phyloP scores from a whole-genome alignment of 2,329 filamentous ascomycete genomes.

The Emmonsiellopsis sp. region DNA sequence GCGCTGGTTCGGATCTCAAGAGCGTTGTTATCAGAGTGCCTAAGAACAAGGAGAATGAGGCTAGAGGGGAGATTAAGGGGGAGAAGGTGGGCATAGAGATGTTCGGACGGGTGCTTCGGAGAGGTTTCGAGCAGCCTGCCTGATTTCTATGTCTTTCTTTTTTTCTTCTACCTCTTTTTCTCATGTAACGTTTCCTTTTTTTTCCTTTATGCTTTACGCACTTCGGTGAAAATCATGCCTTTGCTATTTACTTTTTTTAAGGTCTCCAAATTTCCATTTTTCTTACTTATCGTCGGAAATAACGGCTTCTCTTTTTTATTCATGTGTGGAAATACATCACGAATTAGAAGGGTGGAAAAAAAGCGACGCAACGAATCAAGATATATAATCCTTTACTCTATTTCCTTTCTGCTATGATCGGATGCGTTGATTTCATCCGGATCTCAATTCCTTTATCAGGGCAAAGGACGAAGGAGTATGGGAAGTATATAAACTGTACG shows the following conservation, averaged over 20 bases:
- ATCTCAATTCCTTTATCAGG: too few species aligned
- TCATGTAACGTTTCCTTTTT: conserved; percentile 1
- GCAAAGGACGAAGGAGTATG: too few species aligned
- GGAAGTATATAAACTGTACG: too few species aligned
- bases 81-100: conserved; percentile 66
- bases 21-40: conserved; percentile 61
- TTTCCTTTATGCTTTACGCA: not conserved
- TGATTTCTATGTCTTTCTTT: conserved; percentile 26
- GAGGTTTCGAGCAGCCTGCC: conserved; percentile 76
- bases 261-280: not conserved
- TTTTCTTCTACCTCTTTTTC: conserved; percentile 7
- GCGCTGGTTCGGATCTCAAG: conserved; percentile 21
- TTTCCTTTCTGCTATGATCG: too few species aligned
- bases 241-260: not conserved
- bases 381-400: too few species aligned
- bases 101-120: conserved; percentile 59
- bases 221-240: conserved; percentile 4
- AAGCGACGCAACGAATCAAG: too few species aligned
- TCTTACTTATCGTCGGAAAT: not conserved
- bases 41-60: conserved; percentile 94
- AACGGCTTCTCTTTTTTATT: not conserved
- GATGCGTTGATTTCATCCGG: too few species aligned
- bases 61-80: conserved; percentile 85
- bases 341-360: too few species aligned
- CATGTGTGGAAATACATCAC: not conserved